Conservation (phyloP, 2,329 filamentous ascomycete genomes). For the Cytospora chrysosperma region DNA sequence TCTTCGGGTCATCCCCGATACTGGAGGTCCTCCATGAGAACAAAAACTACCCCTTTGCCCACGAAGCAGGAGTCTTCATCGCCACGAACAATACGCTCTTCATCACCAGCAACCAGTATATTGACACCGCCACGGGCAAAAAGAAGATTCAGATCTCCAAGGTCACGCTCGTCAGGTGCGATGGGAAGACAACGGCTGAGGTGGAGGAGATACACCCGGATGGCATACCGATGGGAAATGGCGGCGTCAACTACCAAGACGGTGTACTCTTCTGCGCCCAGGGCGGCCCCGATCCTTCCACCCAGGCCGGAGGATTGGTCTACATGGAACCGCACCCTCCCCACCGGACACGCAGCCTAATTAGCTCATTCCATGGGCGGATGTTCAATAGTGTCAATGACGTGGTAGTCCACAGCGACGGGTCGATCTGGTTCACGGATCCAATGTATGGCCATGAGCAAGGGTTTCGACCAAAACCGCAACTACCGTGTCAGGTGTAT, state of each 20-base stretch:
- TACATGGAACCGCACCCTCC: conserved; percentile 36
- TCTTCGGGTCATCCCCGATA: conserved; percentile 37
- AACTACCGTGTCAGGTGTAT: conserved; percentile 48
- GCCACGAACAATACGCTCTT: conserved; percentile 23
- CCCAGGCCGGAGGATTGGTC: conserved; percentile 32
- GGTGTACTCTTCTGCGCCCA: conserved; percentile 45
- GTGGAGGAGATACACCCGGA: conserved; percentile 35
- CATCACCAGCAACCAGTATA: conserved; percentile 37
- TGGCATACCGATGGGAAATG: conserved; percentile 46
- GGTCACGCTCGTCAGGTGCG: conserved; percentile 26
- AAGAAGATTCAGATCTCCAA: conserved; percentile 34
- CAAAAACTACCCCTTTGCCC: conserved; percentile 45
- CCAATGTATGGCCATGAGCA: conserved; percentile 49
- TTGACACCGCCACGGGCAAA: conserved; percentile 26
- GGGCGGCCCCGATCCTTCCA: conserved; percentile 30
- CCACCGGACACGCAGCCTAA: conserved; percentile 31
- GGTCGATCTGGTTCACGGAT: conserved; percentile 51
- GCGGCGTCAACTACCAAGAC: conserved; percentile 46
- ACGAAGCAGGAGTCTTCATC: conserved; percentile 40
- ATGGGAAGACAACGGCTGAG: conserved; percentile 6
- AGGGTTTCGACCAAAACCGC: conserved; percentile 43
- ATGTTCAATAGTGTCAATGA: conserved; percentile 52
- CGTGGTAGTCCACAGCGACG: conserved; percentile 43
- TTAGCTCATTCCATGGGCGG: conserved; percentile 43
- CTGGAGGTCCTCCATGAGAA: conserved; percentile 40